Conservation (phyloP, 768 basidiomycete genomes). For the Glaciozyma antarctica region DNA sequence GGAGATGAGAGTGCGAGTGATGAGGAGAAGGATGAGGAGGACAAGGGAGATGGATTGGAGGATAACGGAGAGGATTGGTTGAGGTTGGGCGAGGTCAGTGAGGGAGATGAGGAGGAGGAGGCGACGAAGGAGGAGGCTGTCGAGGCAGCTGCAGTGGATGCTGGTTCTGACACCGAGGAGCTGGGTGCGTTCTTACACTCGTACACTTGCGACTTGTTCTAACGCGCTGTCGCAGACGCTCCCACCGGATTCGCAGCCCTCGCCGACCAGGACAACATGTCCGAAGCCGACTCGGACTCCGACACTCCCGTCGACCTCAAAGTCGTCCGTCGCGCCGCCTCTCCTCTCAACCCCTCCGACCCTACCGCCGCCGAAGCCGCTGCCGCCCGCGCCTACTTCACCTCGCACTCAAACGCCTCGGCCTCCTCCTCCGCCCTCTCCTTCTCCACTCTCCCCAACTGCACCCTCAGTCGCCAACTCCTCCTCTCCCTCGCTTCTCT, state of each 20-base stretch:
- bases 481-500: conserved; percentile 80
- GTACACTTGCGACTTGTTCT: conserved; percentile 16
- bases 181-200: conserved; percentile 39
- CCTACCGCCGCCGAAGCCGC: conserved; percentile 33
- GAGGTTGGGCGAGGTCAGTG: conserved; percentile 19
- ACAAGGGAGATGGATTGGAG: conserved; percentile 36
- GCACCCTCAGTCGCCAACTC: conserved; percentile 79
- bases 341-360: conserved; percentile 37
- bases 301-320: conserved; percentile 54
- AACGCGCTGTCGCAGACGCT: conserved; percentile 24
- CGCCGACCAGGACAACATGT: conserved; percentile 41
- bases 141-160: conserved; percentile 8
- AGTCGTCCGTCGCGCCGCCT: conserved; percentile 57
- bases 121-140: conserved; percentile 33
- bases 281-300: conserved; percentile 37
- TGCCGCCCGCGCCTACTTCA: conserved; percentile 29
- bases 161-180: conserved; percentile 22
- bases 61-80: conserved; percentile 29
- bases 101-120: conserved; percentile 19
- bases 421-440: conserved; percentile 37
- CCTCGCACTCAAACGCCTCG: conserved; percentile 29
- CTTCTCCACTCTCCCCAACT: conserved; percentile 51
- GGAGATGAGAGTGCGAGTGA: conserved; percentile 27
- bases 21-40: conserved; percentile 21
- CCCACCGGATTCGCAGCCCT: conserved; percentile 40